Conservation (phyloP, 1,139 yeast species). For the Maudiozyma humilis region DNA sequence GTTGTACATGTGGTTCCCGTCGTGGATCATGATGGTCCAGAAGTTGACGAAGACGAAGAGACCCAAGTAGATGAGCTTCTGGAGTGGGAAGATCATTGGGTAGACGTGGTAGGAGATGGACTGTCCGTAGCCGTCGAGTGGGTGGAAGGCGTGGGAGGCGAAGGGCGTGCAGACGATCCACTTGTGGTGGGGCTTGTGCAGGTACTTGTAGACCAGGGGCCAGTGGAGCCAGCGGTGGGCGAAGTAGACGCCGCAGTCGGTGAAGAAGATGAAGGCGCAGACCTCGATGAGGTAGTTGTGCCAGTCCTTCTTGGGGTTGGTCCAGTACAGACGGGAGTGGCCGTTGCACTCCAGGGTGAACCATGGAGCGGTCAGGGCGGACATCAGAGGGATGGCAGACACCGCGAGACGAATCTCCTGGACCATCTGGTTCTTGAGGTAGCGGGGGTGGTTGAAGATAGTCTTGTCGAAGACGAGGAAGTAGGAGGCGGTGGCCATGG, state of each 20-base stretch:
- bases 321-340: constrained; percentile 66
- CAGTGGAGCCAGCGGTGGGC: constrained; percentile 90
- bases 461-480: constrained; percentile 72
- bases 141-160: constrained; percentile 98
- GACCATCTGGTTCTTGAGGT: constrained; percentile 82
- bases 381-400: constrained; percentile 83
- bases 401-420: constrained; percentile 74
- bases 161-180: constrained; percentile 98
- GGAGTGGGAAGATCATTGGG: constrained; percentile 87
- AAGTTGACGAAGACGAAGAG: constrained; percentile 86
- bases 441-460: constrained; percentile 91
- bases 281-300: constrained; percentile 55
- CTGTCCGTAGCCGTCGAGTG: constrained; percentile 90
- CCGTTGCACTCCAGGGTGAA: constrained; percentile 79
- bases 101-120: constrained; percentile 86
- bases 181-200: constrained; percentile 98
- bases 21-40: constrained; percentile 98
- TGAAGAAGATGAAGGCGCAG: constrained; percentile 76
- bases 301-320: constrained; percentile 42
- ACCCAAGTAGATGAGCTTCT: constrained; percentile 71
- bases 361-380: constrained; percentile 79
- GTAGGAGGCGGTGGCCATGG: constrained; percentile 71
- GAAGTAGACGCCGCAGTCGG: constrained; percentile 86
- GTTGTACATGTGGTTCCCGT: constrained; percentile 88
- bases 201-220: constrained; percentile 73